These are phyloP conservation scores for Rutstroemia sp. DNA, from an alignment of 2,329 filamentous ascomycete species.

Conservation along the genomic window DNA sequence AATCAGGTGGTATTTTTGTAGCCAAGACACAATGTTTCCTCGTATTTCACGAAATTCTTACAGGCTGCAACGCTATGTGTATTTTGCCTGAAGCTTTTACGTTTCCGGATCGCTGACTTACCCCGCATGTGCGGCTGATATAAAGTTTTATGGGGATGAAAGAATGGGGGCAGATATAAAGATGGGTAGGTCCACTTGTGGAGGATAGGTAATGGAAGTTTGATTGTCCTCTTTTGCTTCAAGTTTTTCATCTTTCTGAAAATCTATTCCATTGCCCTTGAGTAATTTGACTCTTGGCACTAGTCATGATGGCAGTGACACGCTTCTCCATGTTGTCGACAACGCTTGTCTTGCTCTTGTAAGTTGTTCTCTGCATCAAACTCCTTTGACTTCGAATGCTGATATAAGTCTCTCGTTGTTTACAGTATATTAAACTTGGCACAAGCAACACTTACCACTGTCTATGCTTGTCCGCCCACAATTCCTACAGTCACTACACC, in stretches of 20 bases:
- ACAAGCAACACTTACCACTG: background rate
- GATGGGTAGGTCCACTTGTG: too few relatives aligned
- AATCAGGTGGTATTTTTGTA: background rate
- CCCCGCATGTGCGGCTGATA: slow-evolving; percentile 1
- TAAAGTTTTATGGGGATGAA: background rate
- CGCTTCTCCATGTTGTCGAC: too few relatives aligned
- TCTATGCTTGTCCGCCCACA: background rate
- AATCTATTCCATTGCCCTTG: too few relatives aligned
- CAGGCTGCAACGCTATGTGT: background rate
- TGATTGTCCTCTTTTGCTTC: too few relatives aligned
- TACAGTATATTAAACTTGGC: background rate
- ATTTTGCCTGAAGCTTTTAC: slow-evolving; percentile 1
- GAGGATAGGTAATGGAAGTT: too few relatives aligned
- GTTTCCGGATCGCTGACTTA: background rate
- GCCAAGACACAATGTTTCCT: slow-evolving; percentile 1
- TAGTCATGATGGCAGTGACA: too few relatives aligned
- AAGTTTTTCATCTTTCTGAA: too few relatives aligned
- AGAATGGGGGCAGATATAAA: background rate
- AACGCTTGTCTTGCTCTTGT: background rate
- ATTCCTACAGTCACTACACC: background rate
- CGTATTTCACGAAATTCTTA: background rate
- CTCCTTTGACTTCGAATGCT: too few relatives aligned
- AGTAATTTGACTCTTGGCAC: too few relatives aligned
- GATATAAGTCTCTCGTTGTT: too few relatives aligned
- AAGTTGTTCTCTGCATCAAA: too few relatives aligned